A percentile compares a stretch with the other conserved stretches of the same genome.
phyloP scores from a whole-genome alignment of 345 rosid genomes.

The Carallia brachiata region DNA sequence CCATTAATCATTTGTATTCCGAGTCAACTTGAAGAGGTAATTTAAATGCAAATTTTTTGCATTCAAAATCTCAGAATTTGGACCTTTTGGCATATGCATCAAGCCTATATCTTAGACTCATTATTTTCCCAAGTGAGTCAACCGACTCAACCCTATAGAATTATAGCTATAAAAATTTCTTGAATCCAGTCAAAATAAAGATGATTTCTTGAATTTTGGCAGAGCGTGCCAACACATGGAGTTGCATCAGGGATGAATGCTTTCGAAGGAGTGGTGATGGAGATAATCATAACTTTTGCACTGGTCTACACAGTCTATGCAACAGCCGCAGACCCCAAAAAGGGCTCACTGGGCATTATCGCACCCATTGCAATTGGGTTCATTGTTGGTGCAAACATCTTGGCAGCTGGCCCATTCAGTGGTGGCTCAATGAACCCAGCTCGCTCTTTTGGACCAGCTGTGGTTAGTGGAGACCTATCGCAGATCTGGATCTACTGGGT shows the following conservation, averaged over 20 bases:
- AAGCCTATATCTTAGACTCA: too few species aligned
- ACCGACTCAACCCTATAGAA: too few species aligned
- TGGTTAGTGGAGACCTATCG: conserved; percentile 66
- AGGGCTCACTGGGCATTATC: conserved; percentile 64
- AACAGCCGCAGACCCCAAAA: conserved; percentile 82
- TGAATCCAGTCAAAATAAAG: background rate
- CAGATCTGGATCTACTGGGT: conserved; percentile 79
- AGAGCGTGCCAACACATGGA: conserved; percentile 78
- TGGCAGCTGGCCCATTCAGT: conserved; percentile 90
- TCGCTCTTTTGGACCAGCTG: conserved; percentile 86
- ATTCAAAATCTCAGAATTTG: too few species aligned
- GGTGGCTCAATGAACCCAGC: conserved; percentile 99
- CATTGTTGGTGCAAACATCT: conserved; percentile 87
- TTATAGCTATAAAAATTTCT: too few species aligned
- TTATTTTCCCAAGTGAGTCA: too few species aligned
- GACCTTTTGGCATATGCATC: too few species aligned
- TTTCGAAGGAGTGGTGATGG: conserved; percentile 62
- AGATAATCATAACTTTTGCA: conserved; percentile 70
- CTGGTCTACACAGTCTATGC: conserved; percentile 87
- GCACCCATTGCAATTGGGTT: conserved; percentile 89
- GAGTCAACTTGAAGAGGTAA: too few species aligned
- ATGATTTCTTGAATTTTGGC: conserved; percentile 10
- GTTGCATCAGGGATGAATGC: conserved; percentile 66
- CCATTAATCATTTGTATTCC: too few species aligned
- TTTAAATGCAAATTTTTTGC: too few species aligned